Base-by-base conservation (phyloP, 164 flowering plant species). In the Buxus sempervirens region DNA sequence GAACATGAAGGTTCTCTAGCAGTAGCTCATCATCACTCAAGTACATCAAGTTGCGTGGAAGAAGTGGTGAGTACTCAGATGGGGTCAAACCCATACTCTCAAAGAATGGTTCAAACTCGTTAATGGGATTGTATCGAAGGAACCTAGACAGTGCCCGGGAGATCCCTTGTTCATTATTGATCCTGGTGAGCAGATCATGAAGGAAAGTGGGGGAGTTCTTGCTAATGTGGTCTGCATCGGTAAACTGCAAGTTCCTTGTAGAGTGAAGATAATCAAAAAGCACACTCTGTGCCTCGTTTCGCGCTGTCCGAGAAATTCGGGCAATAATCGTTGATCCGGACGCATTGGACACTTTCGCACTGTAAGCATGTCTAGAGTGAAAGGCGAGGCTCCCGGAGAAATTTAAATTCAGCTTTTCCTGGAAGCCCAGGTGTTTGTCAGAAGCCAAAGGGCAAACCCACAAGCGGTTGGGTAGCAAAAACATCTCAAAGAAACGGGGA, bases 81-180 rank as follows among this genome's bases (percentile, higher is more conserved):
- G 82, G 87, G 22, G n/a, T 48, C 76, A 87, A 77, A 56, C 91
- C 91, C 70, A 89, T 66, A 56, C 90, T 89, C 78, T 89, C 91
- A 22, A 87, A 80, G 59, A 87, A 89, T 0, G 94, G 88, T 51
- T 88, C 89, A 58, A 81, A 86, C 71, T 86, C 89, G 64, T 88
- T 86, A 41, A 89, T 83, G 20, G 90, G 95, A 66, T 86, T 59
- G 70, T 80, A 90, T 0, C 86, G 66, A 27, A 89, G 70, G 58
- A 67, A 84, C 62, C 54, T 82, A 0, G 79, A 59, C 20, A 89
- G 24, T 1, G 84, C 72, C n/a, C 76, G 72, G 0, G 69, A 38
- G 4, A 80, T 70, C 41, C 81, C 80, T 14, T 82, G 59, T 28
- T 79, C 83, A 25, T 16, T 54, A 25, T 81, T 84, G 14, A 87